phyloP scores from a whole-genome alignment of 2,329 filamentous ascomycete genomes.

The Arachnomyces sp. region DNA sequence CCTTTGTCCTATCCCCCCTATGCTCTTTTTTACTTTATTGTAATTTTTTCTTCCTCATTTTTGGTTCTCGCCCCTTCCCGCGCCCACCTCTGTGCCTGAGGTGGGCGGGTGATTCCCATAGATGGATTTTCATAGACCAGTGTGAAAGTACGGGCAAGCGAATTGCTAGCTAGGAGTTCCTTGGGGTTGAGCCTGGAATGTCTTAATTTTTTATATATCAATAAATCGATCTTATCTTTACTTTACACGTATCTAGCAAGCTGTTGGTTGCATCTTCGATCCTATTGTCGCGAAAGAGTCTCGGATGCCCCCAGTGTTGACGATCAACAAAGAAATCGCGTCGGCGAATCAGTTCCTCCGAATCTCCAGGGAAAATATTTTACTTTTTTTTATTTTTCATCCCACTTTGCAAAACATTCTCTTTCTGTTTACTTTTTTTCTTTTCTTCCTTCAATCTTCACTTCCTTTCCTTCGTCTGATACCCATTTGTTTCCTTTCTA shows the following conservation, averaged over 20 bases:
- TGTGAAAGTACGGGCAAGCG: too few species aligned
- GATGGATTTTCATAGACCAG: too few species aligned
- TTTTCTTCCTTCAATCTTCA: slow-evolving; percentile 10
- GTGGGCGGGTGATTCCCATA: too few species aligned
- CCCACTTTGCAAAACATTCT: slow-evolving; percentile 14
- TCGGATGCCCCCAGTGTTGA: too few species aligned
- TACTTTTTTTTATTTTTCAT: slow-evolving; percentile 4
- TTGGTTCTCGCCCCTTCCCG: slow-evolving; percentile 6
- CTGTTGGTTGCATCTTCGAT: too few species aligned
- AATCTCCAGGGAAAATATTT: slow-evolving; percentile 4
- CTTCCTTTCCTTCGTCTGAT: slow-evolving; percentile 15
- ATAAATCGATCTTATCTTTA: too few species aligned
- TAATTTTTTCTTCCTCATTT: slow-evolving; percentile 4
- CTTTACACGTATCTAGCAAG: too few species aligned
- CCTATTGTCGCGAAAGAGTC: too few species aligned
- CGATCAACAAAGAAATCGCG: too few species aligned
- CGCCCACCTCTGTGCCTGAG: slow-evolving; percentile 10
- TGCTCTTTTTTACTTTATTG: slow-evolving; percentile 2
- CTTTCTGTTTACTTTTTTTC: slow-evolving; percentile 12
- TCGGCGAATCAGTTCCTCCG: slow-evolving; percentile 1
- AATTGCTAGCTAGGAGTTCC: too few species aligned
- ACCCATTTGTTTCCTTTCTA: slow-evolving; percentile 15
- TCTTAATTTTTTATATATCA: too few species aligned
- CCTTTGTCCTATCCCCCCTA: slow-evolving; percentile 1
- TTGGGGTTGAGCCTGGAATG: too few species aligned